These are phyloP conservation scores for Microcyclospora pomicola DNA, from an alignment of 2,329 filamentous ascomycete species.

Conservation along the genomic window DNA sequence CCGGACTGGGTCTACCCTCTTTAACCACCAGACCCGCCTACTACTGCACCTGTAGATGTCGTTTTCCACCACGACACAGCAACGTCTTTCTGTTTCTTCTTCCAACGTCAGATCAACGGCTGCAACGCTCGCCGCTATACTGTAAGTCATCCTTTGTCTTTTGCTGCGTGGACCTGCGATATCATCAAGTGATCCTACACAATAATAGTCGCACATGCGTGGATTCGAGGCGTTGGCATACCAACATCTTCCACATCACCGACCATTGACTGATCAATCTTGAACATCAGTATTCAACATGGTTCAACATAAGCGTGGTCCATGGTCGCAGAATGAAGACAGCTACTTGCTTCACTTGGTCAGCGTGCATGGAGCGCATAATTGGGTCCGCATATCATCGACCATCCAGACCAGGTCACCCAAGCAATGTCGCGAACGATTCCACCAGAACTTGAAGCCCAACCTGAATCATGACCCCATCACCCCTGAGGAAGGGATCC, in stretches of 20 bases:
- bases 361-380: conserved; percentile 56
- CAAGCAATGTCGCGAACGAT: conserved; percentile 91
- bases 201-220: too few relatives aligned
- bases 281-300: conserved; percentile 10
- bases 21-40: too few relatives aligned
- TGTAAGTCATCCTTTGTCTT: too few relatives aligned
- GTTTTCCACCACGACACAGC: too few relatives aligned
- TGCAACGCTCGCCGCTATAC: too few relatives aligned
- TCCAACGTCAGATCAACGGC: too few relatives aligned
- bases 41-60: too few relatives aligned
- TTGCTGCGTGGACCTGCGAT: too few relatives aligned
- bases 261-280: background rate
- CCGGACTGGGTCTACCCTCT: too few relatives aligned
- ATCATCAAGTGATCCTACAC: too few relatives aligned
- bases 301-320: conserved; percentile 55
- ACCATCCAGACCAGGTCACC: conserved; percentile 65
- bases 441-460: conserved; percentile 82
- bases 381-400: conserved; percentile 80
- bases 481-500: conserved; percentile 56
- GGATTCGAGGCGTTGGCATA: background rate
- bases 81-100: too few relatives aligned
- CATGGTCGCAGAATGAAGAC: conserved; percentile 73
- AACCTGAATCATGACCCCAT: conserved; percentile 68
- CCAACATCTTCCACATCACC: background rate
- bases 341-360: conserved; percentile 56